These are phyloP conservation scores for Bothriochloa decipiens DNA, from an alignment of 176 grass and related monocot species.

Conservation along the genomic window DNA sequence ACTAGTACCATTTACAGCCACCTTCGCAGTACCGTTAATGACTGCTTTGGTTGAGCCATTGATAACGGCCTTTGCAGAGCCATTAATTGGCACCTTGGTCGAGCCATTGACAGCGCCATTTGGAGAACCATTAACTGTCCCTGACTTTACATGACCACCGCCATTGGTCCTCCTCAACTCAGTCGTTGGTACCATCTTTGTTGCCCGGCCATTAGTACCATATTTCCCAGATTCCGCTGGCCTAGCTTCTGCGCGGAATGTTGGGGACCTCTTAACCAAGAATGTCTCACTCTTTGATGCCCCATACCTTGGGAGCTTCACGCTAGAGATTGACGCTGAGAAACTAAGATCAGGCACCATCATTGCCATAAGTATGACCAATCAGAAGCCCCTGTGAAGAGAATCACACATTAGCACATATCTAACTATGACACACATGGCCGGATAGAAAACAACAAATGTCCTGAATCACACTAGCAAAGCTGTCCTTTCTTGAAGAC, in stretches of 20 bases:
- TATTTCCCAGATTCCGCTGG: conserved; percentile 59
- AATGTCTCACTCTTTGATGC: conserved; percentile 25
- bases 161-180: conserved; percentile 56
- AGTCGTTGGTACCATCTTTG: conserved; percentile 83
- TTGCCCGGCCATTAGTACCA: conserved; percentile 65
- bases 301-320: conserved; percentile 53
- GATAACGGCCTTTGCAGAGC: conserved; percentile 39
- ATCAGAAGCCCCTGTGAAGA: conserved; percentile 42
- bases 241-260: conserved; percentile 52
- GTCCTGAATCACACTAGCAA: neutral
- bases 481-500: neutral
- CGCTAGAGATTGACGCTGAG: conserved; percentile 62
- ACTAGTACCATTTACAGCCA: conserved; percentile 54
- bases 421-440: neutral
- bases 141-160: conserved; percentile 37
- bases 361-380: conserved; percentile 48
- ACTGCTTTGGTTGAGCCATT: conserved; percentile 42
- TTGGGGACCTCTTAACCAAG: conserved; percentile 42
- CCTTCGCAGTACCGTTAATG: conserved; percentile 48
- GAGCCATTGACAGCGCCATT: conserved; percentile 38
- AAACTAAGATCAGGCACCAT: conserved; percentile 73
- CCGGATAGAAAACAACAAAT: neutral
- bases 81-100: conserved; percentile 12
- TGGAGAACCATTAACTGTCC: conserved; percentile 49
- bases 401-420: neutral